phyloP scores from a whole-genome alignment of 768 basidiomycete genomes.

The Lactarius quietus region DNA sequence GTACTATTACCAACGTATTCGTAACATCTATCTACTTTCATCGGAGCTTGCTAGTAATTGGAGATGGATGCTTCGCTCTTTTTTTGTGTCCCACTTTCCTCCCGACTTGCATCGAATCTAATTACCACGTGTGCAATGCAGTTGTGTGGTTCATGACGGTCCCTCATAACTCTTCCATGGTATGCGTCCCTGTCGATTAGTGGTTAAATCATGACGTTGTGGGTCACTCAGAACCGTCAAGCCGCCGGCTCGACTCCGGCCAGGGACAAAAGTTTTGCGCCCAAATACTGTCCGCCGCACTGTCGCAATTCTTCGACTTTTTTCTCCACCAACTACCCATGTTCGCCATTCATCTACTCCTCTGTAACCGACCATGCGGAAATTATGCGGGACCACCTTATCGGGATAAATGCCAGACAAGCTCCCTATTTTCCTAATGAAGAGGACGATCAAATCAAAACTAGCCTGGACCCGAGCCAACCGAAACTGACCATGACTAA shows the following conservation, averaged over 20 bases:
- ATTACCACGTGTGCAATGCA: too few relatives aligned
- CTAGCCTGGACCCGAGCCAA: not conserved
- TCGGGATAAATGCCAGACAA: not conserved
- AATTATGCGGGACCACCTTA: not conserved
- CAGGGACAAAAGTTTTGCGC: slow-evolving; percentile 7
- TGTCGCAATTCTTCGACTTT: not conserved
- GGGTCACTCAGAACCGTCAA: slow-evolving; percentile 17
- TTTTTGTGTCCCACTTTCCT: too few relatives aligned
- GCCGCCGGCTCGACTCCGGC: slow-evolving; percentile 25
- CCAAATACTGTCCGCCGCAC: too few relatives aligned
- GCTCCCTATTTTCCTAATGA: too few relatives aligned
- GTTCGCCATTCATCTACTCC: not conserved
- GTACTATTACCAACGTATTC: not conserved
- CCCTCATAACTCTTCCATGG: not conserved
- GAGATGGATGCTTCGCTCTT: too few relatives aligned
- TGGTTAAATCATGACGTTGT: slow-evolving; percentile 27
- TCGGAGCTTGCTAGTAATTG: too few relatives aligned
- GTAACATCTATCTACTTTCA: not conserved
- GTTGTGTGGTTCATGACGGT: not conserved
- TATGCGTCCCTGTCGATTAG: slow-evolving; percentile 22
- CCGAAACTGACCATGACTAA: too few relatives aligned
- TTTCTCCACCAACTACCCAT: not conserved
- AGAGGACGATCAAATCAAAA: not conserved
- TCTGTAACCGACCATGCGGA: too few relatives aligned
- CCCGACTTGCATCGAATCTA: too few relatives aligned